Base-by-base conservation (phyloP, 805 yeast species). In the Yamadazyma kitorensis region DNA sequence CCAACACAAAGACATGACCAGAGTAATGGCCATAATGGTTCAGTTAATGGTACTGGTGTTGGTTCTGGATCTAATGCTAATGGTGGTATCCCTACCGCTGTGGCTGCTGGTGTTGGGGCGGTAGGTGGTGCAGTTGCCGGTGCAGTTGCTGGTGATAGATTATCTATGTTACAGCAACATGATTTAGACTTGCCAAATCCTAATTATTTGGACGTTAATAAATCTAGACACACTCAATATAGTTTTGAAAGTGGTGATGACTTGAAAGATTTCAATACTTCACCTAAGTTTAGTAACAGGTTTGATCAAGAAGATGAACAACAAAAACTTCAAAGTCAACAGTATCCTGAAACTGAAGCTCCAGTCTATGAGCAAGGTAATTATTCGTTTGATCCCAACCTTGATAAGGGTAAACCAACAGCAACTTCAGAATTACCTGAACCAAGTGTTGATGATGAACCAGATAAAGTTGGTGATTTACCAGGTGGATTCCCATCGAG, bases 191-290 rank as follows among this genome's bases (percentile, higher is more conserved):
- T 41, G n/a, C 41, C 37, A 19, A 44, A 34, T 24, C 46, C 45
- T 8, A 21, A 34, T 23, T 39, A 20, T 15, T 30, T 36, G 27
- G 26, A 43, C 9, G 37, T 37, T 9, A 41, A 35, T 29, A 44
- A 37, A 29, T 34, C 43, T 12, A 38, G 43, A 33, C 33, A 35
- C n/a, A 32, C 45, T n/a, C 44, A 39, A 17, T 63, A 62, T 45
- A 63, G 70, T 37, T 65, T 65, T 41, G 71, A 63, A 41, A 53
- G 57, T 21, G 71, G 70, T 23, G 71, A 65, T 31, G 71, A 65
- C 27, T 45, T 51, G 22, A 48, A 49, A 15, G 52, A 61, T 13
- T 51, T 63, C 15, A 44, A 52, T 4, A 45, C 57, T 12, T 52
- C 65, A 6, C 66, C 69, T 17, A 44, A 47, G 27, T 23, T 36